phyloP scores from a whole-genome alignment of 192 early-diverging fungal genomes.

The Coemansia sp. region DNA sequence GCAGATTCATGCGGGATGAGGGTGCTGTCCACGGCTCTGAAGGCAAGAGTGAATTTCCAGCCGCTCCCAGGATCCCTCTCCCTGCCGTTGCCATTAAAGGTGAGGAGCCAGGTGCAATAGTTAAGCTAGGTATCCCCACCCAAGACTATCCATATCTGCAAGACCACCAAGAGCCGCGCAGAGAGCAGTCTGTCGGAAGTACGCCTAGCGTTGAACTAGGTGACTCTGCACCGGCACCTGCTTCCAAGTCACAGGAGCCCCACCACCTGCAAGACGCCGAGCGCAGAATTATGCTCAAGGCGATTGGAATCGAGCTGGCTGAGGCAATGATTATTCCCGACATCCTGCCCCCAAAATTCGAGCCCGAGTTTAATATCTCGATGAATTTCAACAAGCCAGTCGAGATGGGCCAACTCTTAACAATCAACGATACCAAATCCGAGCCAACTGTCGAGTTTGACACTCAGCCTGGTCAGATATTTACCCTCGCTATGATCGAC shows the following conservation, averaged over 20 bases:
- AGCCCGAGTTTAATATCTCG: conserved; percentile 26
- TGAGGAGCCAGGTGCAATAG: not conserved
- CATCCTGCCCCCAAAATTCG: conserved; percentile 16
- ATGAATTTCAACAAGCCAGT: conserved; percentile 13
- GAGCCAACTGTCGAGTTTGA: conserved; percentile 39
- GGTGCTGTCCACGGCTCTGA: not conserved
- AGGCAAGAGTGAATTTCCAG: not conserved
- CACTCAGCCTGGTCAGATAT: conserved; percentile 15
- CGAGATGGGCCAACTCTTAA: conserved; percentile 30
- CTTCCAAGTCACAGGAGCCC: not conserved
- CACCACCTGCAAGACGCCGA: not conserved
- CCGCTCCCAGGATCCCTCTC: not conserved
- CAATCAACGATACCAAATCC: conserved; percentile 11
- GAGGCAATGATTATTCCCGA: conserved; percentile 19
- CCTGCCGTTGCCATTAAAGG: not conserved
- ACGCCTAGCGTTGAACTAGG: not conserved
- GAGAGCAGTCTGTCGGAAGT: not conserved
- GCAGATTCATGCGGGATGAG: not conserved
- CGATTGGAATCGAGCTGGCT: not conserved
- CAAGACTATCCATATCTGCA: not conserved
- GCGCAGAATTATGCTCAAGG: conserved; percentile 12
- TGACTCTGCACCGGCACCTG: not conserved
- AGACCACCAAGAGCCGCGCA: not conserved
- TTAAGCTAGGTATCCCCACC: not conserved
- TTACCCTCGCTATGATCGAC: conserved; percentile 34